Evolutionary conservation across 345 rosid genomes (phyloP), one percentile per base, ranked within the genome.

Genomic region (Murraya paniculata): DNA sequence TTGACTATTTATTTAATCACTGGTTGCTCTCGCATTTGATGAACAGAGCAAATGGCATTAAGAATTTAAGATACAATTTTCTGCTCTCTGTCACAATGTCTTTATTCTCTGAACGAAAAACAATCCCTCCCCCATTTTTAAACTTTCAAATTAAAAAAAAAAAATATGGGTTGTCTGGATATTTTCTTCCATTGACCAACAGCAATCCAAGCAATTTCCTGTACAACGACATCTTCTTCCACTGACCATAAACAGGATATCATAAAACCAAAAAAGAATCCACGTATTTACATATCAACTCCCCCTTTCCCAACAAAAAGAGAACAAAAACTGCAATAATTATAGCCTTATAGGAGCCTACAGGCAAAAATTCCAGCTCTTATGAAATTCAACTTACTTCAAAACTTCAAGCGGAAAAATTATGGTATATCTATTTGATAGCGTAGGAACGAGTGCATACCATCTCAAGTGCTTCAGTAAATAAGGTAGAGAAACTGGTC

Each of bases 381-480:
- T 27, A 30, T 33, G 50, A 68, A 48, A 62, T 76, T 70, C 68
- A 74, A 22, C 74, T 74, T 78, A 30, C 76, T 73, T 10, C 71
- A 84, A 81, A 82, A 87, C 59, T 78, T 73, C 77, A 58, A 55
- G 71, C 11, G 53, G 65, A 16, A 78, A 66, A 68, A 76, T 64
- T 72, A 68, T 65, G 61, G 30, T 48, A 70, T 45, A 60, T 76
- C 91, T 91, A 96, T 76, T 90, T 87, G 88, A 91, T 96, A 74
- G 87, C 84, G 75, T 94, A 94, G 61, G 98, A 94, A n/a, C 87
- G 86, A 73, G 81, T 82, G 88, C 97, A 96, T 53, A 91, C 99
- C 69, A 82, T 11, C 19, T 87, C 89, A 9, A 96, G 94, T 68
- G 88, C 86, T 83, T 90, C 92, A 1, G 83, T 85, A 81, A 94